These are phyloP conservation scores for Jackrogersella minutella DNA, from an alignment of 495 filamentous ascomycete genomes.

Conservation along the genomic window DNA sequence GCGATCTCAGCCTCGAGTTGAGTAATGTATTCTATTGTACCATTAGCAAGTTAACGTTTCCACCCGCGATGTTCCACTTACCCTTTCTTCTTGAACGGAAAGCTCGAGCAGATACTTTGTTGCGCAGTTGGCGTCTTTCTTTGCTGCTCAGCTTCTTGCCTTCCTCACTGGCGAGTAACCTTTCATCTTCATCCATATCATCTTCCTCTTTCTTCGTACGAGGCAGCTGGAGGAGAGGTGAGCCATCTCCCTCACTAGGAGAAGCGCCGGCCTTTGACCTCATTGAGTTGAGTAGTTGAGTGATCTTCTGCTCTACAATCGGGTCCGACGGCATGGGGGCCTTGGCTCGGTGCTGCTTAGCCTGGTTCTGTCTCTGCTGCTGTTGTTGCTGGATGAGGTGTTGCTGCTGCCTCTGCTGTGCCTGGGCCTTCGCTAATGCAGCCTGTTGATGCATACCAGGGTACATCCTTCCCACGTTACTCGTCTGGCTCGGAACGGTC, in stretches of 20 bases:
- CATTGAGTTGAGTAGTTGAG: slow-evolving; percentile 84
- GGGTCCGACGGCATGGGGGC: slow-evolving; percentile 65
- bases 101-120: slow-evolving; percentile 97
- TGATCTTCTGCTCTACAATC: slow-evolving; percentile 84
- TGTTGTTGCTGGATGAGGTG: slow-evolving; percentile 68
- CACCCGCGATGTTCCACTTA: slow-evolving; percentile 53
- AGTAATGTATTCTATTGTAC: slow-evolving; percentile 81
- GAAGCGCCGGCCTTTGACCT: slow-evolving; percentile 65
- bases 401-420: slow-evolving; percentile 73
- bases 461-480: slow-evolving; percentile 74
- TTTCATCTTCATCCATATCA: slow-evolving; percentile 98
- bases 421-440: slow-evolving; percentile 77
- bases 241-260: slow-evolving; percentile 57
- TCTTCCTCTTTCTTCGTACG: slow-evolving; percentile 83
- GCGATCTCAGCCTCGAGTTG: slow-evolving; percentile 90
- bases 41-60: slow-evolving; percentile 56
- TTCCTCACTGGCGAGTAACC: slow-evolving; percentile 90
- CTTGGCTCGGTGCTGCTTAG: slow-evolving; percentile 55
- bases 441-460: slow-evolving; percentile 94
- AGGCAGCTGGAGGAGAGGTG: slow-evolving; percentile 64
- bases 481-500: slow-evolving; percentile 54
- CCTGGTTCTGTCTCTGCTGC: slow-evolving; percentile 44
- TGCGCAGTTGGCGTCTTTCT: slow-evolving; percentile 90
- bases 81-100: slow-evolving; percentile 97
- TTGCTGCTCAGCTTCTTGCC: slow-evolving; percentile 97